Percentiles rank a stretch among this genome's conserved stretches.
Conservation (phyloP, 331 rosid species). For the Spiraea crenata region DNA sequence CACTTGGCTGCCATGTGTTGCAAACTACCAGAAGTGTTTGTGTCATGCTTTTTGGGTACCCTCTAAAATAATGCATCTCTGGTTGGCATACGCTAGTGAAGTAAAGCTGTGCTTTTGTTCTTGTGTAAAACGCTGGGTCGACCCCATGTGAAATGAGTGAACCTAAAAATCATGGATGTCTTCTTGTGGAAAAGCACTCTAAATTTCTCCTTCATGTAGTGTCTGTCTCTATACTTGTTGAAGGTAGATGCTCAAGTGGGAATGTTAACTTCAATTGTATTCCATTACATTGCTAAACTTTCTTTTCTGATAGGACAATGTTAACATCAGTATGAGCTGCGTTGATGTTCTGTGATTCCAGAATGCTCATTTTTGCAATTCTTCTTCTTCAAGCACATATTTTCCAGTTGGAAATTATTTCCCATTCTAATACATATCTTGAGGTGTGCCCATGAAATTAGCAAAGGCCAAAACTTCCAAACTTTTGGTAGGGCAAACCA, state of each 20-base stretch:
- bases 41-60: conserved; percentile 1
- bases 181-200: neutral
- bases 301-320: no score
- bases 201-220: neutral
- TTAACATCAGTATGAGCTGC: no score
- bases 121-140: no score
- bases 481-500: neutral
- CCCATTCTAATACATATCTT: neutral
- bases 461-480: neutral
- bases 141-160: neutral
- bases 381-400: neutral
- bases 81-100: neutral
- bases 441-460: neutral
- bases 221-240: no score
- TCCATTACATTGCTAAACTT: no score
- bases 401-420: neutral
- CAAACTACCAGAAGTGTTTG: neutral
- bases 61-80: neutral
- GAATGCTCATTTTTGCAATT: neutral
- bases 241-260: neutral
- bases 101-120: neutral
- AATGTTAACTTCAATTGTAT: neutral
- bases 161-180: conserved; percentile 10
- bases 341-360: no score
- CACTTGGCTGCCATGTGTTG: no score